These are phyloP conservation scores for Vigna hirtella DNA, from an alignment of 306 rosid species.

Conservation along the genomic window DNA sequence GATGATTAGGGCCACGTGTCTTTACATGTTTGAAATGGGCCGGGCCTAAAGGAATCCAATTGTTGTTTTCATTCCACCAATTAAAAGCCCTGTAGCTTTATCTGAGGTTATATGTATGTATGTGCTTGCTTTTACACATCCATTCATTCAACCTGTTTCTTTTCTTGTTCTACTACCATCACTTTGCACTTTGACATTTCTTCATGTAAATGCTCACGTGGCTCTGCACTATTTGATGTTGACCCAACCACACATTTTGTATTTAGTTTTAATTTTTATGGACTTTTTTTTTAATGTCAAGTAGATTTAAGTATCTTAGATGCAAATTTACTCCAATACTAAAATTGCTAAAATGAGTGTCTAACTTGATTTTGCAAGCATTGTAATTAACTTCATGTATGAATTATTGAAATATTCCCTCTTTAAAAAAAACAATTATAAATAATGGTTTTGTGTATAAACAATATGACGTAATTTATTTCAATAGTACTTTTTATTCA, in stretches of 20 bases:
- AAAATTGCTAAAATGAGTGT: no score
- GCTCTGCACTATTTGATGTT: not conserved
- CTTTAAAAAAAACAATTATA: no score
- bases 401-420: no score
- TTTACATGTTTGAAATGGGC: conserved; percentile 19
- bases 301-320: no score
- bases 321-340: no score
- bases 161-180: not conserved
- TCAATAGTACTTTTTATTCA: no score
- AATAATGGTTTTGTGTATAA: no score
- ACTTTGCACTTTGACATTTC: not conserved
- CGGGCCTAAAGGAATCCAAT: conserved; percentile 41
- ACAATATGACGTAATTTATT: no score
- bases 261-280: no score
- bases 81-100: not conserved
- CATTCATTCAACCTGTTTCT: not conserved
- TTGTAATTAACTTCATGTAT: no score
- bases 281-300: no score
- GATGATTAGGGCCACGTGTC: conserved; percentile 4
- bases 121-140: not conserved
- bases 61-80: not conserved
- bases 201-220: not conserved
- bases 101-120: not conserved
- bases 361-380: no score
- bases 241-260: not conserved